These are phyloP conservation scores for Colletotrichum incanum DNA, from an alignment of 2,329 filamentous ascomycete species.

Conservation along the genomic window DNA sequence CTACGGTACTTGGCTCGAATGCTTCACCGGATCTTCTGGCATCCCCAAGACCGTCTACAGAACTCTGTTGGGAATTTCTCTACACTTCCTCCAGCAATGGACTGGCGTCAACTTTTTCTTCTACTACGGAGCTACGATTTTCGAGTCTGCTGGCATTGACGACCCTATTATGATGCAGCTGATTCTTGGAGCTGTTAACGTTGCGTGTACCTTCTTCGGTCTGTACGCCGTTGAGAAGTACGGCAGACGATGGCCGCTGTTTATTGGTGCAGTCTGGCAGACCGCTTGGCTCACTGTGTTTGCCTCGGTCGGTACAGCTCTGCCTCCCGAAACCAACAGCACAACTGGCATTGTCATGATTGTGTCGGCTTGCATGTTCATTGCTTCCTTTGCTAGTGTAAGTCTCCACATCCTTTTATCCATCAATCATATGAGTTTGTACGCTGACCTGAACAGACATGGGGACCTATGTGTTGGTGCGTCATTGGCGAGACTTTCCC, in stretches of 20 bases:
- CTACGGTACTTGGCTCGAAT: slow-evolving; percentile 69
- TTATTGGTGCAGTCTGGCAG: slow-evolving; percentile 79
- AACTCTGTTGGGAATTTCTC: slow-evolving; percentile 72
- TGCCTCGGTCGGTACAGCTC: slow-evolving; percentile 68
- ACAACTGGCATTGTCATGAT: slow-evolving; percentile 78
- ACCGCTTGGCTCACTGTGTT: slow-evolving; percentile 77
- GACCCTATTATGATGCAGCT: slow-evolving; percentile 79
- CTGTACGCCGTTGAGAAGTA: slow-evolving; percentile 79
- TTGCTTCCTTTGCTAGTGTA: slow-evolving; percentile 75
- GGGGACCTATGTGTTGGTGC: slow-evolving; percentile 80
- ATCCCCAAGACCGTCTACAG: slow-evolving; percentile 75
- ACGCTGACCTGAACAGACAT: slow-evolving; percentile 61
- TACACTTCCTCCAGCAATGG: slow-evolving; percentile 79
- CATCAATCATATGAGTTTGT: not conserved
- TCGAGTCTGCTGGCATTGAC: slow-evolving; percentile 75
- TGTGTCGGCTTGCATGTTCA: slow-evolving; percentile 81
- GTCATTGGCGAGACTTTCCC: slow-evolving; percentile 78
- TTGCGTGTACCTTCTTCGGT: slow-evolving; percentile 76
- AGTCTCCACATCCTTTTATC: slow-evolving; percentile 33
- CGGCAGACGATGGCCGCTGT: slow-evolving; percentile 78
- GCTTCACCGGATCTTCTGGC: slow-evolving; percentile 69
- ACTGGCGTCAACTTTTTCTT: slow-evolving; percentile 74
- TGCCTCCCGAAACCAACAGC: slow-evolving; percentile 59
- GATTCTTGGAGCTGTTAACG: slow-evolving; percentile 79
- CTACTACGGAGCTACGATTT: slow-evolving; percentile 79